These are phyloP conservation scores for Fusarium domesticum DNA, from an alignment of 2,329 filamentous ascomycete species.

Conservation along the genomic window DNA sequence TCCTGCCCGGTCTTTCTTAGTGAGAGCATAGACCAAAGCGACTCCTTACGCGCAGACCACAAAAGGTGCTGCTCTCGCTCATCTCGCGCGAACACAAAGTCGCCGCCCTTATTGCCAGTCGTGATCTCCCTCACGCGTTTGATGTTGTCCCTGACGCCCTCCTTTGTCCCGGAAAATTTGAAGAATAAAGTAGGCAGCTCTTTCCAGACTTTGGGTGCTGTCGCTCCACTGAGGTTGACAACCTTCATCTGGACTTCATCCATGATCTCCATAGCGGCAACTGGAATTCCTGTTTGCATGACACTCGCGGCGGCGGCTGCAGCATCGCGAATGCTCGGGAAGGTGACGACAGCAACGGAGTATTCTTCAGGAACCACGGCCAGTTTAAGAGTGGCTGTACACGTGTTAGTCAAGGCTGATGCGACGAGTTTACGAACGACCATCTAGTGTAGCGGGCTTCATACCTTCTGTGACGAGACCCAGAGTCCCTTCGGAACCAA, in stretches of 20 bases:
- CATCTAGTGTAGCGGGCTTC: neutral
- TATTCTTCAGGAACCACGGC: conserved; percentile 72
- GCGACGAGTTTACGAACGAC: neutral
- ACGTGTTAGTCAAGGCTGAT: conserved; percentile 7
- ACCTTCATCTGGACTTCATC: conserved; percentile 85
- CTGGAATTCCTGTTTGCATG: conserved; percentile 70
- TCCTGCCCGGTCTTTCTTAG: conserved; percentile 64
- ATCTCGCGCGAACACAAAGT: conserved; percentile 74
- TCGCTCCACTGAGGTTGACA: conserved; percentile 71
- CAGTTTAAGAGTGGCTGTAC: conserved; percentile 68
- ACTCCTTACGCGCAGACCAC: conserved; percentile 80
- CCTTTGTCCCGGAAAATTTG: conserved; percentile 78
- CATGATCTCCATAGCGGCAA: conserved; percentile 82
- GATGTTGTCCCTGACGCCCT: conserved; percentile 76
- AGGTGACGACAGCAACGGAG: conserved; percentile 76
- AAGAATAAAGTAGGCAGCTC: conserved; percentile 78
- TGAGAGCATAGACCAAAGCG: conserved; percentile 79
- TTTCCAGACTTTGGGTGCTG: conserved; percentile 66
- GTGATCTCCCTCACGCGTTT: conserved; percentile 65
- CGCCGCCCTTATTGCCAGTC: conserved; percentile 58
- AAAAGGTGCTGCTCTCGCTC: conserved; percentile 69
- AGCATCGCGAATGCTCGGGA: conserved; percentile 73
- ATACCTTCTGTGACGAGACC: conserved; percentile 72
- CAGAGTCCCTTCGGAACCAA: conserved; percentile 78
- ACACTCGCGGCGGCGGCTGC: conserved; percentile 70